Percentiles rank a stretch among this genome's conserved stretches.
Evolutionary conservation across 208 protist genomes (phyloP).

Genomic region (Acanthamoeba healyi): DNA sequence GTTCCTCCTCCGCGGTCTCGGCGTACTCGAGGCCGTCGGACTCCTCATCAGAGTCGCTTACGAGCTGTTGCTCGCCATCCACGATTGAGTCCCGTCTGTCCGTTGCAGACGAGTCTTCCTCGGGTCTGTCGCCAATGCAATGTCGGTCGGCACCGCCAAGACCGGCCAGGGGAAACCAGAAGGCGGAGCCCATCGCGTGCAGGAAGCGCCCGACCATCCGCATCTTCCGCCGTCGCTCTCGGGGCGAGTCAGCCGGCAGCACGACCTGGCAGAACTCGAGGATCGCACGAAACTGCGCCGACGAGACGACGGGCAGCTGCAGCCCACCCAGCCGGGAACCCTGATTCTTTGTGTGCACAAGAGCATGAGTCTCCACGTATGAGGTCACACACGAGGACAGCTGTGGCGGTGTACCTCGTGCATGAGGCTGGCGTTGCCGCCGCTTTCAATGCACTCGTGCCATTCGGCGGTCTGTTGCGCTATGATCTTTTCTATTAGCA

Average conservation of each 20-base stretch:
- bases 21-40: not conserved
- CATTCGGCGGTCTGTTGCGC: constrained; percentile 14
- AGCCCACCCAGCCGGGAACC: not conserved
- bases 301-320: not conserved
- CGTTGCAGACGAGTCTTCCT: too few relatives aligned
- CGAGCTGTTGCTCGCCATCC: too few relatives aligned
- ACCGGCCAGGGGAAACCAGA: not conserved
- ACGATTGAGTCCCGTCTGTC: not conserved
- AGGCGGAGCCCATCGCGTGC: not conserved
- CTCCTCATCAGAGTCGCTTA: not conserved
- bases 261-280: not conserved
- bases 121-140: too few relatives aligned
- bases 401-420: too few relatives aligned
- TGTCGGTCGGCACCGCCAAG: not conserved
- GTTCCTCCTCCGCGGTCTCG: not conserved
- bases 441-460: not conserved
- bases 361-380: too few relatives aligned
- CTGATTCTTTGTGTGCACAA: not conserved
- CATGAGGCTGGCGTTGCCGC: not conserved
- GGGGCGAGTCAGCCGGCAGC: not conserved
- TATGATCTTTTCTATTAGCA: not conserved
- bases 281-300: not conserved
- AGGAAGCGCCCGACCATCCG: not conserved
- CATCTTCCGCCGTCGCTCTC: not conserved
- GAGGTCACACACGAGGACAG: too few relatives aligned